Evolutionary conservation across 164 flowering plant species (phyloP), one percentile per base, ranked within the genome.

Genomic region (Malania oleifera): DNA sequence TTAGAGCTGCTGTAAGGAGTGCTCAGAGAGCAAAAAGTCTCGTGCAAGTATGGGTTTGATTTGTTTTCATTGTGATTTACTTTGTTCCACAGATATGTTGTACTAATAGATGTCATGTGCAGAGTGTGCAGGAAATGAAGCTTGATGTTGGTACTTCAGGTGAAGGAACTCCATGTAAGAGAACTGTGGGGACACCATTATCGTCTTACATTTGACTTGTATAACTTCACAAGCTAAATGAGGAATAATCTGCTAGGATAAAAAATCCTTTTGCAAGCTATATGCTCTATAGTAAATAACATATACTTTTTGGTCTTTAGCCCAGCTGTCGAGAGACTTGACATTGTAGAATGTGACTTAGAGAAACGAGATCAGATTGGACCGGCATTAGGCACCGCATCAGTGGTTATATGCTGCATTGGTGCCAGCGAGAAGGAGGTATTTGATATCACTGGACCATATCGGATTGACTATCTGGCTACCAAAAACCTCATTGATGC

Each of bases 401-500:
- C 97, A 25, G 72, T 81, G 51, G 86, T 93, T 63, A 59, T 90
- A 62, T 93, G 97, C 76, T 87, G 97, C 84, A 89, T 93, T 66
- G 98, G 98, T 63, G 98, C 98, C 47, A 87, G 98, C 50, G 98
- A 93, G 75, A 93, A 93, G 77, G 98, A 93, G 59, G 58, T 88
- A 44, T 83, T 83, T 65, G 98, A 93, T 68, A 50, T 93, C 44
- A 86, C 95, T 24, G 98, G 98, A 57, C 98, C 98, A 40, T 93
- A 76, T 60, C 72, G 97, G 56, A 93, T 93, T 51, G 98, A 93
- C 69, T 93, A 78, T 65, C 72, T 35, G 68, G 98, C 98, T 51
- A 79, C 96, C 25, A 88, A 87, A 67, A 87, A 85, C 59, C 87
- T 93, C 49, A 70, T 93, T 63, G 86, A 93, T 76, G 95, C 95